Evolutionary conservation across 164 flowering plant genomes (phyloP).

Genomic region (Nymphaea colorata): DNA sequence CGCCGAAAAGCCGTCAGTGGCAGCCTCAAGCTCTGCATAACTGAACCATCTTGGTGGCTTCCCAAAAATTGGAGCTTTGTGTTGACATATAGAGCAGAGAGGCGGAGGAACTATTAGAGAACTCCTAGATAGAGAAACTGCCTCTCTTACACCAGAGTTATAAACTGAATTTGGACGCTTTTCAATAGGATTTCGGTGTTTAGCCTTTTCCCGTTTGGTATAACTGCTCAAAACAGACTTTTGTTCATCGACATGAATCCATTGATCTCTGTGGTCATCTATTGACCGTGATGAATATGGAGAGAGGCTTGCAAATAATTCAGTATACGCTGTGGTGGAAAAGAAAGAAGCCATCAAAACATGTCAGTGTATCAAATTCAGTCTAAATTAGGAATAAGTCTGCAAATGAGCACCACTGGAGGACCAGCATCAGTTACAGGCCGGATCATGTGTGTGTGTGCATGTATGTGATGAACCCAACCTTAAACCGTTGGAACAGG

Average conservation of each 20-base stretch:
- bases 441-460: no score
- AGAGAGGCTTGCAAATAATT: background rate
- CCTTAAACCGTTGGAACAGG: no score
- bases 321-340: slow-evolving; percentile 1
- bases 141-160: slow-evolving; percentile 36
- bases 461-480: no score
- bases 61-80: slow-evolving; percentile 71
- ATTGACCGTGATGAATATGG: slow-evolving; percentile 10
- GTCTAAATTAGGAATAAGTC: background rate
- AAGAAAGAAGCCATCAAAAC: background rate
- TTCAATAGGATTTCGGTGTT: slow-evolving; percentile 3
- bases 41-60: slow-evolving; percentile 67
- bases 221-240: slow-evolving; percentile 7
- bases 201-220: background rate
- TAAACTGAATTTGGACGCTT: background rate
- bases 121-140: slow-evolving; percentile 35
- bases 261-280: slow-evolving; percentile 14
- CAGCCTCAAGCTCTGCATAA: slow-evolving; percentile 56
- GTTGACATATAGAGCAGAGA: slow-evolving; percentile 70
- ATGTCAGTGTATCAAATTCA: background rate
- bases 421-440: no score
- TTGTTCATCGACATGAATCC: slow-evolving; percentile 30
- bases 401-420: no score
- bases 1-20: slow-evolving; percentile 71
- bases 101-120: slow-evolving; percentile 69